Base-by-base conservation (phyloP, 768 basidiomycete species). In the Lepiota subincarnata region DNA sequence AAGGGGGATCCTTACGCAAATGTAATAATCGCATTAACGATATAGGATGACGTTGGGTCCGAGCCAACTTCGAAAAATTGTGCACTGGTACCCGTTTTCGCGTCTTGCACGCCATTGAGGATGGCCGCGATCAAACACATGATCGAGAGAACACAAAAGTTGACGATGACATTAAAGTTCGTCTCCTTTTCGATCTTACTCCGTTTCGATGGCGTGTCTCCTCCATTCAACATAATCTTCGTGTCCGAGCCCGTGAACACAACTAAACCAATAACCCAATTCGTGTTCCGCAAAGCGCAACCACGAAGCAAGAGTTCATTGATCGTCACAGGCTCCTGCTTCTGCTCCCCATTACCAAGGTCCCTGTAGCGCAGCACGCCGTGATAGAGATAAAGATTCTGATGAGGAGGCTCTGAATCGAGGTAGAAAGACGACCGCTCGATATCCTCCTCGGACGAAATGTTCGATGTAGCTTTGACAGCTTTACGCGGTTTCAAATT, bases 171-270 rank as follows among this genome's bases (percentile, higher is more conserved):
- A 64, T 98, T 98, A 77, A 94, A 96, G 69, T 96, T 98, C 7
- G 96, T 98, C 76, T 98, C 96, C 72, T 84, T 89, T 73, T 98
- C 94, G 64, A 98, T 98, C 77, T 95, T 98, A 63, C 87, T 91
- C 55, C 92, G 87, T 65, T 98, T 98, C n/a, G 89, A 92, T 0
- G 95, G 94, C 1, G 93, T 98, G 12, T 86, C 87, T 16, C 95
- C 94, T 31, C 91, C 90, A 59, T 95, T 95, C 55, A 92, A 71
- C 82, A 92, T 89, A 61, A 93, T 93, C 78, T 91, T 92, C 37
- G 91, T 89, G 70, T 98, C 95, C 1, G 83, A 80, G 36, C 95
- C 95, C 0, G 95, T 98, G 69, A 92, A 98, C 20, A 86, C 86
- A 11, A 97, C 94, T n/a, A 98, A 68, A 4, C 92, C 94, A 57